Evolutionary conservation across 805 yeast genomes (phyloP).

Genomic region (Suhomyces sp.): DNA sequence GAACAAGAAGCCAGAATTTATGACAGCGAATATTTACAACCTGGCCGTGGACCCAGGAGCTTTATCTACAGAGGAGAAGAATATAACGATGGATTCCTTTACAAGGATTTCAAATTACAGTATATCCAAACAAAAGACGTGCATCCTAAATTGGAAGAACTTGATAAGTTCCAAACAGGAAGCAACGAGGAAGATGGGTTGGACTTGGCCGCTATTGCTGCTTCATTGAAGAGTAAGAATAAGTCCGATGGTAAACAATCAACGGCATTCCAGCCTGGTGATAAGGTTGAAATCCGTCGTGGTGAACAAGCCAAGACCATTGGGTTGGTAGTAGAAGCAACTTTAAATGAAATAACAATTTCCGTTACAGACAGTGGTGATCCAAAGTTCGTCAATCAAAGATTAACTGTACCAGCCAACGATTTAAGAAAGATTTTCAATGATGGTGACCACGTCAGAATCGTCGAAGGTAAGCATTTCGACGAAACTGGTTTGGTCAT

Average conservation of each 20-base stretch:
- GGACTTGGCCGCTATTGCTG: slow-evolving; percentile 83
- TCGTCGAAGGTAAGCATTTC: slow-evolving; percentile 83
- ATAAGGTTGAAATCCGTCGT: slow-evolving; percentile 82
- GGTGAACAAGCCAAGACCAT: slow-evolving; percentile 93
- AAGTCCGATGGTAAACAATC: slow-evolving; percentile 26
- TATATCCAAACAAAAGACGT: slow-evolving; percentile 78
- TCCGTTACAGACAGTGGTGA: slow-evolving; percentile 57
- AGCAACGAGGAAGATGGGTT: slow-evolving; percentile 77
- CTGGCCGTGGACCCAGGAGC: slow-evolving; percentile 58
- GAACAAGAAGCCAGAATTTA: slow-evolving; percentile 85
- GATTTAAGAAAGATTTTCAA: slow-evolving; percentile 82
- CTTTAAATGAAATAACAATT: slow-evolving; percentile 53
- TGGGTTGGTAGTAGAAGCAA: slow-evolving; percentile 74
- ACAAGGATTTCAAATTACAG: slow-evolving; percentile 82
- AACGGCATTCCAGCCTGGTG: slow-evolving; percentile 81
- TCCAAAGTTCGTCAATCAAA: slow-evolving; percentile 50
- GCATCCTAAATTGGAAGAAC: slow-evolving; percentile 84
- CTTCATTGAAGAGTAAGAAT: slow-evolving; percentile 64
- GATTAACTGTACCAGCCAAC: slow-evolving; percentile 77
- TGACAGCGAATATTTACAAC: slow-evolving; percentile 71
- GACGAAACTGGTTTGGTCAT: slow-evolving; percentile 97
- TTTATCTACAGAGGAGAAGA: slow-evolving; percentile 84
- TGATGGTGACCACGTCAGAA: slow-evolving; percentile 94
- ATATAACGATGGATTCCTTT: slow-evolving; percentile 83
- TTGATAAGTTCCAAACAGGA: slow-evolving; percentile 74